phyloP scores from a whole-genome alignment of 2,329 filamentous ascomycete species.

The Epicoccum sorghinum region DNA sequence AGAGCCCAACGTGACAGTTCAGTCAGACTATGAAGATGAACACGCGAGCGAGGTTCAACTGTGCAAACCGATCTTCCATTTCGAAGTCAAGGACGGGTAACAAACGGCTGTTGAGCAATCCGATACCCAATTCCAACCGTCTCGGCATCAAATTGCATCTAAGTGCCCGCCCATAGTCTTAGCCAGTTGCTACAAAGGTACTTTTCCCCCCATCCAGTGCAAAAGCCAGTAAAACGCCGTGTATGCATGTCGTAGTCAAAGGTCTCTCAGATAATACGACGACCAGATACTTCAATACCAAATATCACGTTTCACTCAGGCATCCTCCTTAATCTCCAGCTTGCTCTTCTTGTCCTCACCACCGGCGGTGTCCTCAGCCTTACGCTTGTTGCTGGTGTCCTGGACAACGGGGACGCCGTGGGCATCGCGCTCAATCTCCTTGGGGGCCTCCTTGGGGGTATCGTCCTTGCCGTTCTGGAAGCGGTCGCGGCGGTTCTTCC shows the following conservation, averaged over 20 bases:
- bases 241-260: background rate
- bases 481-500: slow-evolving; percentile 40
- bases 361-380: slow-evolving; percentile 32
- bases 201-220: background rate
- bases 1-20: no score
- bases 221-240: slow-evolving; percentile 25
- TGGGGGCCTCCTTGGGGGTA: slow-evolving; percentile 22
- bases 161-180: no score
- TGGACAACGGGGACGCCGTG: slow-evolving; percentile 37
- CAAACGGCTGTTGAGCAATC: no score
- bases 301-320: slow-evolving; percentile 11
- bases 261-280: no score
- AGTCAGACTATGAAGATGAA: no score
- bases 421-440: slow-evolving; percentile 31
- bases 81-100: no score
- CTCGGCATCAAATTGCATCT: no score
- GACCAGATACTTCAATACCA: no score
- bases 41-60: no score
- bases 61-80: no score
- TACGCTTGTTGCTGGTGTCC: slow-evolving; percentile 43
- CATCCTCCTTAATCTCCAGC: slow-evolving; percentile 45
- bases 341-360: slow-evolving; percentile 40
- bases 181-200: no score
- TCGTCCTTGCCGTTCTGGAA: slow-evolving; percentile 44
- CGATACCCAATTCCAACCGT: no score